These are phyloP conservation scores for Clitopilus passeckerianus DNA, from an alignment of 768 basidiomycete species.

Conservation along the genomic window DNA sequence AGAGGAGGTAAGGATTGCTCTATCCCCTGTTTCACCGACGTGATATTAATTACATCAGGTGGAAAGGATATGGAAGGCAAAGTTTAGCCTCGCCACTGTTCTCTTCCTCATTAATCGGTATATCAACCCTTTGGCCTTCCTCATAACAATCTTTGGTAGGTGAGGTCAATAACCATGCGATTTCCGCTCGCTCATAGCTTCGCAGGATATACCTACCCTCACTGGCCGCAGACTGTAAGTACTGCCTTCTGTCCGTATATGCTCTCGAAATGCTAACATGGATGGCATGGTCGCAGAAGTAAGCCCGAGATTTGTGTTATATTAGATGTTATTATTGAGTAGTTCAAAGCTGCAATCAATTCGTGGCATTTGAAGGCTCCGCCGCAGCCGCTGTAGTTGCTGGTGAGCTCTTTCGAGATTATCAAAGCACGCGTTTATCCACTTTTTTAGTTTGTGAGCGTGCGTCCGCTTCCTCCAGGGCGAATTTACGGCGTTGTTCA, in stretches of 20 bases:
- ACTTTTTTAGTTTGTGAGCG: conserved; percentile 15
- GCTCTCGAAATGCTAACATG: not conserved
- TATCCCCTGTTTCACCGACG: not conserved
- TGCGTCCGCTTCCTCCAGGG: not conserved
- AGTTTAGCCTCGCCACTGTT: conserved; percentile 16
- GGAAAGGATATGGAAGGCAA: conserved; percentile 22
- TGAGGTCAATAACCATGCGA: not conserved
- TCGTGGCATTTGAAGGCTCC: conserved; percentile 23
- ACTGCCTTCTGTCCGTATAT: not conserved
- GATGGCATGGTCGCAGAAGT: too few relatives aligned
- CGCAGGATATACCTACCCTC: conserved; percentile 18
- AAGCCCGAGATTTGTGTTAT: too few relatives aligned
- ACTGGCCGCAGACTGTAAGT: conserved; percentile 14
- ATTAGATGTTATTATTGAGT: too few relatives aligned
- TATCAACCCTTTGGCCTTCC: conserved; percentile 20
- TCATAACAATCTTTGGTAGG: conserved; percentile 18
- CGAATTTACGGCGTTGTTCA: too few relatives aligned
- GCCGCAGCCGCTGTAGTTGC: conserved; percentile 20
- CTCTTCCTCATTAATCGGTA: conserved; percentile 26
- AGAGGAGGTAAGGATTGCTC: conserved; percentile 8
- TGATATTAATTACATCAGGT: conserved; percentile 10
- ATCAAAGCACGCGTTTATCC: not conserved
- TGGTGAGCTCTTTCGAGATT: conserved; percentile 10
- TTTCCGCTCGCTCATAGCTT: not conserved
- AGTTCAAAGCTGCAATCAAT: conserved; percentile 15